Base-by-base conservation (phyloP, 176 grass and related monocot genomes). In the Ampelocalamus luodianensis region DNA sequence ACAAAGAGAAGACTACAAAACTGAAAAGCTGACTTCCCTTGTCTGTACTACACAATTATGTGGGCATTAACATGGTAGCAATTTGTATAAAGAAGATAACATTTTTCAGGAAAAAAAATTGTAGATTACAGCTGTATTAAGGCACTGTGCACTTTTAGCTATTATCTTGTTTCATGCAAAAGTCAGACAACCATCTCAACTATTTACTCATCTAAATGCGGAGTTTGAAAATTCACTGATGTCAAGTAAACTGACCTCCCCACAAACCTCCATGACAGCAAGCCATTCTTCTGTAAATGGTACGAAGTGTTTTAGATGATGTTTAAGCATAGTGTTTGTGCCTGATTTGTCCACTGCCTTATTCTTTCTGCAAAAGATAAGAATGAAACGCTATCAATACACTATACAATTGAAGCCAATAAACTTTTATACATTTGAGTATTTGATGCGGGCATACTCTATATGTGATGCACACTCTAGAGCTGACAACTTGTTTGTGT, bases 281-380 rank as follows among this genome's bases (percentile, higher is more conserved):
- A 98, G 54, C 93, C 96, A 98, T 84, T 98, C 96, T 86, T 98
- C 93, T 26, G 91, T 85, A 88, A 98, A 98, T 8, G 90, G 93
- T 65, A 83, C 63, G 59, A 93, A 82, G 83, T 89, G 69, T 24
- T 82, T 81, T 18, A 81, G 76, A 87, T 81, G 85, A 64, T 93
- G 83, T 84, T 86, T 79, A 59, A 76, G 55, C 48, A 60, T 55
- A 44, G 65, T 78, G 55, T 91, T 84, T 75, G 78, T 17, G 23
- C 75, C 55, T 42, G 62, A 34, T 76, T 65, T 84, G 48, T 68
- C 51, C 23, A 38, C 40, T 54, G 59, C 44, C 54, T 82, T 90
- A 38, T 63, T 66, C 51, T 85, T 81, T 60, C 82, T 83, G 88
- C 82, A 76, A 89, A 85, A 85, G 12, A 84, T 68, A n/a, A 87